Evolutionary conservation across 768 basidiomycete species (phyloP), one percentile per base, ranked within the genome.

Genomic region (Russula brevipes): DNA sequence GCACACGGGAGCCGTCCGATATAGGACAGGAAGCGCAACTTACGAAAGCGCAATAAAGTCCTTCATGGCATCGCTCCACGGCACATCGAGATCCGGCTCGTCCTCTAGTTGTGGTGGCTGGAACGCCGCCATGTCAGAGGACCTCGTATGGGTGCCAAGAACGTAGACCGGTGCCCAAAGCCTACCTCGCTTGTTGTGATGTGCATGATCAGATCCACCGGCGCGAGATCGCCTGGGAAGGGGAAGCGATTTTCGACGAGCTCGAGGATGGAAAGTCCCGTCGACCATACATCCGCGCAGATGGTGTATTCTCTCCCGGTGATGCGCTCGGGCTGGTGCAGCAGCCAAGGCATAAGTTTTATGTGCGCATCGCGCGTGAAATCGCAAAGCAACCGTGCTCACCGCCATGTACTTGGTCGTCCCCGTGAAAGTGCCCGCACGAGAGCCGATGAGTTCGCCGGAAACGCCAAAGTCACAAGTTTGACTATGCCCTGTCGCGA

Each of bases 351-450:
- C 42, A 24, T 47, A 42, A 65, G 24, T 24, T 24, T 1, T 24
- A 53, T 10, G 45, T 33, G 19, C n/a, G 31, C 38, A 51, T 17
- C 24, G 19, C n/a, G 24, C 36, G 24, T 16, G 44, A n/a, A 30
- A 35, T 24, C 30, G 30, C n/a, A 45, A 30, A n/a, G 56, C 17
- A 8, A 19, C 19, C 4, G 50, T 39, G 19, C 33, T 74, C 69
- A 95, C 94, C 64, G 94, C 93, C 94, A 96, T 96, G 74, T 96
- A 97, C 67, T 88, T 89, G 70, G 90, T 90, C 44, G 94, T 96
- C 5, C 94, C 94, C 0, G 94, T 96, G 70, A 95, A 96, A 0
- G 94, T 96, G 50, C 88, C 89, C 11, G 94, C 94, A 64, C 88
- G 73, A 51, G 87, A 90, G 69, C 88, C 84, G 65, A 95, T 86